Base-by-base conservation (phyloP, 2,329 filamentous ascomycete genomes). In the Aspergillus candidus region DNA sequence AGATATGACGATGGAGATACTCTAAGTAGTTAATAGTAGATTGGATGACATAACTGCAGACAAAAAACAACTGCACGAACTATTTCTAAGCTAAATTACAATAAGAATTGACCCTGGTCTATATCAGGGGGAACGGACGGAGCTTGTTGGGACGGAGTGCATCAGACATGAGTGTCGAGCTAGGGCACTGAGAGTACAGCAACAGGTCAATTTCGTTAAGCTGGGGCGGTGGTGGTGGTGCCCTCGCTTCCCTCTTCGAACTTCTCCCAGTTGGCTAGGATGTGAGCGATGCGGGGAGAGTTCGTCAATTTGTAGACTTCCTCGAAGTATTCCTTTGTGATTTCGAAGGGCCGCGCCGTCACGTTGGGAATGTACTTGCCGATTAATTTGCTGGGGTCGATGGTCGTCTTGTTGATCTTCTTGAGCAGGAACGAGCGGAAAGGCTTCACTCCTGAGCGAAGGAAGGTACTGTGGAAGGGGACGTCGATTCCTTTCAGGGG, bases 341-440 rank as follows among this genome's bases (percentile, higher is more conserved):
- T 76, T 67, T 89, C 88, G 66, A 98, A 98, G 12, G 93, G 93
- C 71, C 84, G 84, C 46, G 93, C 93, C 44, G 93, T 98, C 55
- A 98, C 94, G 71, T 98, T 98, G 57, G 93, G 93, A 55, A 98
- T 97, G 73, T 98, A 98, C 73, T 98, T 98, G 61, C 93, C 93
- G 56, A 98, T 79, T 61, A 98, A 74, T 78, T 97, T 97, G 67
- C 87, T 86, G 4, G 93, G 93, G 67, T 98, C 93, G 67, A 98
- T 97, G 42, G 87, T 94, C 17, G 90, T 96, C 82, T 94, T 95
- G 79, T 97, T 89, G 74, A 98, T 97, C 81, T 98, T 98, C 86
- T 97, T 98, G 59, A 97, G 84, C 65, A 98, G 71, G 81, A 98
- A 98, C 35, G 84, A 91, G 55, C 93, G 82, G 88, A 98, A 98